phyloP scores from a whole-genome alignment of 352 stramenopile genomes.

The Globisporangium carolinianum region DNA sequence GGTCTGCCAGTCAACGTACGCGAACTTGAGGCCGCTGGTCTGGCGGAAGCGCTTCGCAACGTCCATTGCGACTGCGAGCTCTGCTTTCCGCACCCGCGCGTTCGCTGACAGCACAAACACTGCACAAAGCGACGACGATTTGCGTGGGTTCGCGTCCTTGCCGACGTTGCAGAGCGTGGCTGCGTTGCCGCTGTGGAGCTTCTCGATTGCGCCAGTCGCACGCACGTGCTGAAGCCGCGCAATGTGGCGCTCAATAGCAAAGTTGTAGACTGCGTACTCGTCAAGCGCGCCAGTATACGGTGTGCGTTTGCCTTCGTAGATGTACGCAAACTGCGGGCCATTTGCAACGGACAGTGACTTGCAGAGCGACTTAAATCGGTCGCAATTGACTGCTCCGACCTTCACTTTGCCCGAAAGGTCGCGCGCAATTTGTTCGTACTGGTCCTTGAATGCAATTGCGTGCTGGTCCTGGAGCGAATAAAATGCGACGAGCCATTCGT shows the following conservation, averaged over 20 bases:
- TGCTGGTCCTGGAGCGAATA: conserved; percentile 49
- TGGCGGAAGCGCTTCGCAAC: conserved; percentile 64
- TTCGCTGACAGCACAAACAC: conserved; percentile 67
- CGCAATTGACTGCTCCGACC: conserved; percentile 72
- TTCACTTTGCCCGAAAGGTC: conserved; percentile 68
- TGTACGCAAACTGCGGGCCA: conserved; percentile 59
- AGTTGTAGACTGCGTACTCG: conserved; percentile 80
- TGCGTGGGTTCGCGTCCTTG: conserved; percentile 37
- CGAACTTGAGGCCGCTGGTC: conserved; percentile 50
- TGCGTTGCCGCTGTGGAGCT: conserved; percentile 65
- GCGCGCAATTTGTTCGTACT: conserved; percentile 56
- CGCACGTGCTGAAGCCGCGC: conserved; percentile 59
- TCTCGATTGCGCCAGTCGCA: conserved; percentile 57
- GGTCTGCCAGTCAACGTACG: conserved; percentile 68
- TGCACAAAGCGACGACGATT: conserved; percentile 46
- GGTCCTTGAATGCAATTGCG: conserved; percentile 51
- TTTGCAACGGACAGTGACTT: conserved; percentile 23
- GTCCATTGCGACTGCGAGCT: conserved; percentile 50
- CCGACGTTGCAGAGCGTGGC: conserved; percentile 74
- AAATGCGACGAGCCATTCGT: conserved; percentile 83
- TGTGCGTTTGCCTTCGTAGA: conserved; percentile 48
- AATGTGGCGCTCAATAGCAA: conserved; percentile 79
- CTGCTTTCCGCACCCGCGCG: conserved; percentile 22
- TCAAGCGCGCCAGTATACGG: conserved; percentile 60
- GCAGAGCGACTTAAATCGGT: conserved; percentile 59